Conservation (phyloP, 495 filamentous ascomycete species). For the Saxispiralis lemnorum region DNA sequence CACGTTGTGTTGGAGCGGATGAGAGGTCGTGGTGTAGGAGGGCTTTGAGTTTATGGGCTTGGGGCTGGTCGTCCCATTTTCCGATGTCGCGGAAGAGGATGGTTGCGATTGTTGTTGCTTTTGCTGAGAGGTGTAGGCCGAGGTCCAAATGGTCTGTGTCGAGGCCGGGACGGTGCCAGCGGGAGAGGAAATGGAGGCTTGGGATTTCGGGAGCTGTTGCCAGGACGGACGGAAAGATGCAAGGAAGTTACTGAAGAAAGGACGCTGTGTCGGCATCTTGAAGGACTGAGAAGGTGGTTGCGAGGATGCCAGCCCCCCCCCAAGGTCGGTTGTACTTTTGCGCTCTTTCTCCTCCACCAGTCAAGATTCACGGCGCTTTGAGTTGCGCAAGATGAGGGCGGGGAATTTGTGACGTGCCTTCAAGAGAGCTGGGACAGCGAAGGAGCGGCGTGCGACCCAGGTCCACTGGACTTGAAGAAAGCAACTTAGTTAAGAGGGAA, state of each 20-base stretch:
- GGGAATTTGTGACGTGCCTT: too few relatives aligned
- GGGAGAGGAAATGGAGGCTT: constrained; percentile 22
- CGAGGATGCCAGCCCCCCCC: too few relatives aligned
- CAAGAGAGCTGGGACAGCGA: too few relatives aligned
- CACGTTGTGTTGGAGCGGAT: constrained; percentile 15
- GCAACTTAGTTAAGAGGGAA: too few relatives aligned
- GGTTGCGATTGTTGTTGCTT: constrained; percentile 9
- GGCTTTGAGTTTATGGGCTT: constrained; percentile 11
- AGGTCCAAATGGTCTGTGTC: constrained; percentile 13
- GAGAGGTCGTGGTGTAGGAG: constrained; percentile 5
- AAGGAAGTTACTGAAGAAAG: constrained; percentile 74
- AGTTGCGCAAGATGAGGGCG: too few relatives aligned
- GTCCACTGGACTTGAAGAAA: too few relatives aligned
- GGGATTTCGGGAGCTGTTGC: constrained; percentile 24
- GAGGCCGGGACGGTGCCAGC: constrained; percentile 29
- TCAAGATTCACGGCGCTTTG: too few relatives aligned
- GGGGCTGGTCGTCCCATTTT: constrained; percentile 6
- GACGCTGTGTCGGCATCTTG: constrained; percentile 56
- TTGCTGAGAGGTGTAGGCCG: constrained; percentile 6
- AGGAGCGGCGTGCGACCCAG: too few relatives aligned
- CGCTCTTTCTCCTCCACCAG: too few relatives aligned
- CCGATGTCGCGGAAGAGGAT: constrained; percentile 4
- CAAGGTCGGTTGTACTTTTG: too few relatives aligned
- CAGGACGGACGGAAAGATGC: constrained; percentile 53
- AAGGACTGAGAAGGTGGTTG: too few relatives aligned